Percentiles rank a stretch among this genome's conserved stretches.
Conservation (phyloP, 129 eudicot genomes). For the Cynara cardunculus region DNA sequence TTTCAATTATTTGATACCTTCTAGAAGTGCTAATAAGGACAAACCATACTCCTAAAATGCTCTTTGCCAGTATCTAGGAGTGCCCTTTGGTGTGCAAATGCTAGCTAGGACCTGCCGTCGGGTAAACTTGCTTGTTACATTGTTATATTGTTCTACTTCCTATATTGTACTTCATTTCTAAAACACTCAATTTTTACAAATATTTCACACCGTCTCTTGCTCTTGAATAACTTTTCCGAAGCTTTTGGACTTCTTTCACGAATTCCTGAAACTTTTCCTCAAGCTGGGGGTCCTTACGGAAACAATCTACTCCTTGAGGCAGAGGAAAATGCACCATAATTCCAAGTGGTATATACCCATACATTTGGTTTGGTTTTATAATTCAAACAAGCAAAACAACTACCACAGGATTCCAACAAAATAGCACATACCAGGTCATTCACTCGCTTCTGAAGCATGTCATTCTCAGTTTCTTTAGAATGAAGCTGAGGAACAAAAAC, state of each 20-base stretch:
- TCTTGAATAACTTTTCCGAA: background rate
- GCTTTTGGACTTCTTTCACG: background rate
- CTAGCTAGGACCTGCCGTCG: background rate
- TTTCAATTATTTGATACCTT: background rate
- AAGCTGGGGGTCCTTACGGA: background rate
- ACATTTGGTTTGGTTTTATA: background rate
- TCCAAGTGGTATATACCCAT: background rate
- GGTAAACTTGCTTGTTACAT: background rate
- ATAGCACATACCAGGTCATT: conserved; percentile 50
- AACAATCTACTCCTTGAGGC: background rate
- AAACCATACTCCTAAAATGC: background rate
- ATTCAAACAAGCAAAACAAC: background rate
- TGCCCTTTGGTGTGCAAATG: background rate
- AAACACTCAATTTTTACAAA: background rate
- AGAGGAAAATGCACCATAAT: background rate
- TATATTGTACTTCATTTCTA: background rate
- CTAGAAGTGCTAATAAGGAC: background rate
- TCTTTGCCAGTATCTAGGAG: too few relatives aligned
- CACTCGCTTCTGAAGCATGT: conserved; percentile 43
- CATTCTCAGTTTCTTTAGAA: conserved; percentile 45
- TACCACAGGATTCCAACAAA: background rate
- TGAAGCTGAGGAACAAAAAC: conserved; percentile 46
- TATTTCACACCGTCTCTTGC: background rate
- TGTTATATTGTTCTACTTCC: too few relatives aligned
- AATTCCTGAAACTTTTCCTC: background rate